Evolutionary conservation across 1,284 basidiomycete genomes (phyloP).

Genomic region (Cutaneotrichosporon arboriforme): DNA sequence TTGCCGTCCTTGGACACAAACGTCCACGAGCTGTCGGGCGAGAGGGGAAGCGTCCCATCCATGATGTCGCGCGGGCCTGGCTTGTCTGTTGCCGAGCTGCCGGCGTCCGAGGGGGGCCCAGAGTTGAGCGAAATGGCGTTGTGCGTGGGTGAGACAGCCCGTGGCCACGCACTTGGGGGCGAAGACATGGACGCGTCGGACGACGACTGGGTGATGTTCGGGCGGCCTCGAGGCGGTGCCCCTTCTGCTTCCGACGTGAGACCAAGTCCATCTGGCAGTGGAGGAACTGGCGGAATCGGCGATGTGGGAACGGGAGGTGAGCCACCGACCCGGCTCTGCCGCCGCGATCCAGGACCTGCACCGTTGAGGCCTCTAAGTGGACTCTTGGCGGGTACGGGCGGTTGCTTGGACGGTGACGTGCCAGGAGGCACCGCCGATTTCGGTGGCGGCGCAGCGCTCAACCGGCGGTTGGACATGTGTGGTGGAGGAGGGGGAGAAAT

Average conservation of each 20-base stretch:
- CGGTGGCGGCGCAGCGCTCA: neutral
- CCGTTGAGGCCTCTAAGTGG: constrained; percentile 26
- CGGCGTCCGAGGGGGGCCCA: neutral
- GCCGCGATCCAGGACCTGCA: neutral
- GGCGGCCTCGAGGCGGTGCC: neutral
- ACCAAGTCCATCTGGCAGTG: constrained; percentile 1
- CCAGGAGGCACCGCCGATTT: constrained; percentile 1
- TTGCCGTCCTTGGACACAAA: neutral
- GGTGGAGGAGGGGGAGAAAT: constrained; percentile 25
- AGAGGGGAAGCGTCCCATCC: neutral
- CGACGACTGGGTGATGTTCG: neutral
- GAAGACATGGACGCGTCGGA: neutral
- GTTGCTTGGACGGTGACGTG: constrained; percentile 5
- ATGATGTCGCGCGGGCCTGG: neutral
- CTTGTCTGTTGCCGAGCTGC: neutral
- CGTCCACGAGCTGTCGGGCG: neutral
- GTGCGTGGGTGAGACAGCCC: neutral
- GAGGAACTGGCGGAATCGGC: constrained; percentile 3
- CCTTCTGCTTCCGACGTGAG: neutral
- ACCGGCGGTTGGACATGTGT: constrained; percentile 4
- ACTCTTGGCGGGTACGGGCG: constrained; percentile 41
- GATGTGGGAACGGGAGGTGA: neutral
- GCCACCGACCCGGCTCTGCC: neutral
- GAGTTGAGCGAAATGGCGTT: constrained; percentile 1
- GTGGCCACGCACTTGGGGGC: neutral